phyloP scores from a whole-genome alignment of 306 rosid genomes.

The Cicer cuneatum region DNA sequence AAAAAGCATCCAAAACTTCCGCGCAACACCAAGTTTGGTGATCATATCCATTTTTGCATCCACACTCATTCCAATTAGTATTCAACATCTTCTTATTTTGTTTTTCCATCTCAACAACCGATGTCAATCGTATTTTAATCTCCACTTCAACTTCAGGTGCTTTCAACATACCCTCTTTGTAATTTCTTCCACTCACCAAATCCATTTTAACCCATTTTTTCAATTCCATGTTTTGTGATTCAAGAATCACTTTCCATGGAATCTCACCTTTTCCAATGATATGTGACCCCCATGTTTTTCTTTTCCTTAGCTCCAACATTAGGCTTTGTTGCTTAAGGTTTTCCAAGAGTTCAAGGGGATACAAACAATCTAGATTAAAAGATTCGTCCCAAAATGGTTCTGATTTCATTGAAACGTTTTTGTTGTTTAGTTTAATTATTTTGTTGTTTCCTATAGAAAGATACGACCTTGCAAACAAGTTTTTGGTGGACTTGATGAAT shows the following conservation, averaged over 20 bases:
- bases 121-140: constrained; percentile 49
- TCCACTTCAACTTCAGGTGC: constrained; percentile 58
- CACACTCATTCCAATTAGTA: constrained; percentile 57
- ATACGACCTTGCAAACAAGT: constrained; percentile 61
- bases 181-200: constrained; percentile 17
- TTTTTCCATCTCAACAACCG: constrained; percentile 1
- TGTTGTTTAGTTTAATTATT: constrained; percentile 56
- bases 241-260: constrained; percentile 64
- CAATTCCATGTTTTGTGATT: constrained; percentile 64
- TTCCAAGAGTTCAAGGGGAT: constrained; percentile 54
- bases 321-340: constrained; percentile 59
- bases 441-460: constrained; percentile 57
- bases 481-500: constrained; percentile 44
- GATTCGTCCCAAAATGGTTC: constrained; percentile 71
- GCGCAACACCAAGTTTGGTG: constrained; percentile 40
- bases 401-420: constrained; percentile 49
- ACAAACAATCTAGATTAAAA: constrained; percentile 68
- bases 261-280: constrained; percentile 71
- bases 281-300: constrained; percentile 59
- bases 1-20: constrained; percentile 63
- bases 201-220: constrained; percentile 70
- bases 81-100: constrained; percentile 37
- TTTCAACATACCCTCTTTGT: constrained; percentile 35
- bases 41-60: constrained; percentile 59
- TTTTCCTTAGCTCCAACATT: constrained; percentile 73